A percentile compares a stretch with the other conserved stretches of the same genome.
phyloP scores from a whole-genome alignment of 257 asterid genomes.

The Phtheirospermum japonicum region DNA sequence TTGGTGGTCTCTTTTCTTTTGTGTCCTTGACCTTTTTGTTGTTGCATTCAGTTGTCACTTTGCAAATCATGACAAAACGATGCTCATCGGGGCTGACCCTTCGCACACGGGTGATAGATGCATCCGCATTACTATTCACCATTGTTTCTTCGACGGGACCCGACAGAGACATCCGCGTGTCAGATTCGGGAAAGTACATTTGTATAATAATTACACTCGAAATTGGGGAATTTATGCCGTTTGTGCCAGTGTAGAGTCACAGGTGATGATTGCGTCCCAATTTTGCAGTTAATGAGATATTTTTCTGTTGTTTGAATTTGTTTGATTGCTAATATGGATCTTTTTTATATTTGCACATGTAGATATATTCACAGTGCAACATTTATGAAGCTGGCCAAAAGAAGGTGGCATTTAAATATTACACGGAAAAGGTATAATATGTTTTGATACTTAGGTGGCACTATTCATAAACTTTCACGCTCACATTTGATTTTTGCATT shows the following conservation, averaged over 20 bases:
- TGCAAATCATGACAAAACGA: constrained; percentile 75
- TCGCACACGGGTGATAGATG: constrained; percentile 77
- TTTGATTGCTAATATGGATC: constrained; percentile 11
- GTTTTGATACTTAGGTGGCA: constrained; percentile 7
- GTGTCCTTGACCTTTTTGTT: constrained; percentile 20
- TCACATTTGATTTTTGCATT: constrained; percentile 13
- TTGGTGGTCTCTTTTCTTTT: neutral
- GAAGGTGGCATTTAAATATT: constrained; percentile 80
- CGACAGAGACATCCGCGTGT: constrained; percentile 88
- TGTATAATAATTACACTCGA: constrained; percentile 87
- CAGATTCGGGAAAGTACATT: constrained; percentile 87
- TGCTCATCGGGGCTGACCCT: constrained; percentile 94
- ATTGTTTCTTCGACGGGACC: constrained; percentile 92
- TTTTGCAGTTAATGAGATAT: constrained; percentile 9
- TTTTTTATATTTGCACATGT: constrained; percentile 11
- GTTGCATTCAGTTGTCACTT: constrained; percentile 60
- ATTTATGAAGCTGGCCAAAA: constrained; percentile 77
- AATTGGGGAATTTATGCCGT: constrained; percentile 87
- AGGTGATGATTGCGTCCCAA: constrained; percentile 38
- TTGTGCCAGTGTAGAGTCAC: constrained; percentile 97
- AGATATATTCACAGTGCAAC: constrained; percentile 89
- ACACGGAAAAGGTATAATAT: constrained; percentile 73
- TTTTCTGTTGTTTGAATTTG: neutral
- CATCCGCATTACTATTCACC: constrained; percentile 89
- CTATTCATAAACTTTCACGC: neutral